Conservation (phyloP, 768 basidiomycete genomes). For the Hemileccinum rubropunctum region DNA sequence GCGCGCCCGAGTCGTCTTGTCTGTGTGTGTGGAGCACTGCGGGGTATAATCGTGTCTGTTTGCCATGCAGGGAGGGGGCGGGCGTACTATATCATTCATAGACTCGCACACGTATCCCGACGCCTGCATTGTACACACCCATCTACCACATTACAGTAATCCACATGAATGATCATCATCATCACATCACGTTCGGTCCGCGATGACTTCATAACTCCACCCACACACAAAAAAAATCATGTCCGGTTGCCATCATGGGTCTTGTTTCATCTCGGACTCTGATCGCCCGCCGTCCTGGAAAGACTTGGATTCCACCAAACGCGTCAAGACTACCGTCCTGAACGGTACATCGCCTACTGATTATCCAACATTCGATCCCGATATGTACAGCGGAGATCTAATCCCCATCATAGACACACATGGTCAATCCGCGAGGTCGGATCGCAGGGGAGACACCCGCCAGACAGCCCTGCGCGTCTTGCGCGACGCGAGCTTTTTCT, state of each 20-base stretch:
- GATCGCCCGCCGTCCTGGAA: slow-evolving; percentile 7
- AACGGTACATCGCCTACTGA: not conserved
- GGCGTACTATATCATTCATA: slow-evolving; percentile 20
- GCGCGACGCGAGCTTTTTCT: too few species aligned
- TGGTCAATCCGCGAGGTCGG: slow-evolving; percentile 10
- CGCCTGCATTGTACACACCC: slow-evolving; percentile 30
- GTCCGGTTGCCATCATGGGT: not conserved
- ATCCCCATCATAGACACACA: too few species aligned
- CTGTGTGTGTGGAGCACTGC: slow-evolving; percentile 10
- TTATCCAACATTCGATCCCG: slow-evolving; percentile 6
- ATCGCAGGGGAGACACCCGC: not conserved
- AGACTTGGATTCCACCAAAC: too few species aligned
- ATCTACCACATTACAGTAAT: slow-evolving; percentile 3
- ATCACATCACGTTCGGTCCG: slow-evolving; percentile 11
- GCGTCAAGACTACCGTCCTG: too few species aligned
- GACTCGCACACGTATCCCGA: slow-evolving; percentile 16
- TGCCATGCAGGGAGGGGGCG: slow-evolving; percentile 24
- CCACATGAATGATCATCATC: slow-evolving; percentile 6
- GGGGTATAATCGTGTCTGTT: slow-evolving; percentile 11
- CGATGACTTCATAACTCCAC: slow-evolving; percentile 26
- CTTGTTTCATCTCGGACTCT: slow-evolving; percentile 27
- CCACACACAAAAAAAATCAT: not conserved
- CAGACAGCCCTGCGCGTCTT: too few species aligned
- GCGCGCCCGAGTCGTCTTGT: not conserved
- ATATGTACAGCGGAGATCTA: slow-evolving; percentile 10